Evolutionary conservation across 768 basidiomycete genomes (phyloP), one percentile per base, ranked within the genome.

Genomic region (Agaricus bisporus): DNA sequence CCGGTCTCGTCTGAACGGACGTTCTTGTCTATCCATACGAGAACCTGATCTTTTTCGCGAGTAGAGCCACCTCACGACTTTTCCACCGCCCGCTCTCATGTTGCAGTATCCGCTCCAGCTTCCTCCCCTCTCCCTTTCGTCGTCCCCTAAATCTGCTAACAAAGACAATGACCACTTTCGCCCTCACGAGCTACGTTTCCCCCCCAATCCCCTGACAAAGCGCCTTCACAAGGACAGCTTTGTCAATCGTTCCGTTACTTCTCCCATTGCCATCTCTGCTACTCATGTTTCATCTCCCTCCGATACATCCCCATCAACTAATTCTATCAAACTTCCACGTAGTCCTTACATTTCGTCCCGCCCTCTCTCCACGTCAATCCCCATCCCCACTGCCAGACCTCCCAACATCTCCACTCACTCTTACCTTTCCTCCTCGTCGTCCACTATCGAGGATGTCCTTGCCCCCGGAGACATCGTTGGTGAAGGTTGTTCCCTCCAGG

Each of bases 381-480:
- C 68, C 41, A 57, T 71, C 43, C 59, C 70, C 28, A 54, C 72
- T 44, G 51, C 60, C 43, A 48, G 50, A 43, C 41, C 65, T 41
- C 58, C 54, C 66, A 58, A 64, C 41, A 51, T 63, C 39, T 61
- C 68, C 26, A 59, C 63, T 6, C 63, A 65, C 36, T 67, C 73
- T n/a, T 71, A 69, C 15, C 55, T 55, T 47, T 60, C 70, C 44
- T 68, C 68, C 14, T 72, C 70, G 25, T 77, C 78, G 41, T 74
- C 72, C 15, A 60, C 68, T 49, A 60, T 77, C 48, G 77, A 81
- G 55, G 82, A 89, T 64, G 81, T 91, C 54, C 77, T 94, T 49
- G 71, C 70, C 28, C 82, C 81, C 1, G 89, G 89, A 12, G 91
- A 93, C 60, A 58, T 82, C 59, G 80, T 94, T 25, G 88, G 85